phyloP scores from a whole-genome alignment of 345 rosid species.

The Rhizophora mangle region DNA sequence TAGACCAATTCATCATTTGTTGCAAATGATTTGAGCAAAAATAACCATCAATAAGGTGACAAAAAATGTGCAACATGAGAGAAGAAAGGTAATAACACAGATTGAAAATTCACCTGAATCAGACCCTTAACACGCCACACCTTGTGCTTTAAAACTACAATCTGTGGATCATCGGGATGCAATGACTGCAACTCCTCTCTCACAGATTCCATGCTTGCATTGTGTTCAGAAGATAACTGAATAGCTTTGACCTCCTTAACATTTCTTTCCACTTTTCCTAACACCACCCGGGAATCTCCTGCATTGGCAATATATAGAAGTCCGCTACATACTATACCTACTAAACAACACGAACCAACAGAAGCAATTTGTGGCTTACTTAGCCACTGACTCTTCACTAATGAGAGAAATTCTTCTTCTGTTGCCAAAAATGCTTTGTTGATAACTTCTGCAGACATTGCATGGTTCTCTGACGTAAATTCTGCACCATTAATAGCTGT shows the following conservation, averaged over 20 bases:
- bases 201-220: constrained; percentile 80
- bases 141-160: constrained; percentile 83
- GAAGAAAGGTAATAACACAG: background rate
- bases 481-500: constrained; percentile 61
- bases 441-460: constrained; percentile 85
- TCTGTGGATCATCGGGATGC: constrained; percentile 93
- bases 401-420: constrained; percentile 80
- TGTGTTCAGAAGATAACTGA: constrained; percentile 86
- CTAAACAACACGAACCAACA: constrained; percentile 91
- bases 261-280: constrained; percentile 55
- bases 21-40: background rate
- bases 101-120: constrained; percentile 58
- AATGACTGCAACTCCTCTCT: constrained; percentile 76
- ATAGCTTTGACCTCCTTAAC: constrained; percentile 71
- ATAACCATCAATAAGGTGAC: background rate
- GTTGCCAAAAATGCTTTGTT: constrained; percentile 79
- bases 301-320: constrained; percentile 81
- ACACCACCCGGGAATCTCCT: constrained; percentile 90
- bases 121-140: constrained; percentile 99
- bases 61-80: background rate
- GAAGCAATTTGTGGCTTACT: constrained; percentile 83
- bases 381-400: constrained; percentile 69
- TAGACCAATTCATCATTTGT: background rate
- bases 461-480: constrained; percentile 69
- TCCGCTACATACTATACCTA: constrained; percentile 78